Conservation (phyloP, 2,329 filamentous ascomycete genomes). For the Hansfordia pulvinata region DNA sequence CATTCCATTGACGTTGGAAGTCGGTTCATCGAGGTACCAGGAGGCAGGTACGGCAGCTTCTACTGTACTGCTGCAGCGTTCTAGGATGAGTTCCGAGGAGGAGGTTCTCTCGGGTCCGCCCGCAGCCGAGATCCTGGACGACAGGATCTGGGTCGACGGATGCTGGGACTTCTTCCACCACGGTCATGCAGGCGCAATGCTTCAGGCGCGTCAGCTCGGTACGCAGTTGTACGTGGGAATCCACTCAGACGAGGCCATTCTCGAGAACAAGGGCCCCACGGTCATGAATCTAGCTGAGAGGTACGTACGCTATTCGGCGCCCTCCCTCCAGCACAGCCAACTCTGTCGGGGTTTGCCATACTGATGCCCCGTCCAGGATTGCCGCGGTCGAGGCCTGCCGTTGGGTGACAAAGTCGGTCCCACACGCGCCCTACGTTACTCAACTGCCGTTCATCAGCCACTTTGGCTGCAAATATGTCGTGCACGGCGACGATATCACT, state of each 20-base stretch:
- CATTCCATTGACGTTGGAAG: too few relatives aligned
- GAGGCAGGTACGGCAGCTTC: too few relatives aligned
- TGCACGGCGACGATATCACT: conserved; percentile 94
- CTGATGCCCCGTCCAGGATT: conserved; percentile 54
- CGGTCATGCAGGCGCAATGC: conserved; percentile 91
- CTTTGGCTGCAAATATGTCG: conserved; percentile 90
- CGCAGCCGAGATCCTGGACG: conserved; percentile 42
- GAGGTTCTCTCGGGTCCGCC: conserved; percentile 18
- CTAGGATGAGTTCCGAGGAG: conserved; percentile 11
- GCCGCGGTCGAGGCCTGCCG: conserved; percentile 89
- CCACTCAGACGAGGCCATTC: conserved; percentile 89
- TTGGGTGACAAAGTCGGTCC: conserved; percentile 77
- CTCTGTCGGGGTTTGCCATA: conserved; percentile 1
- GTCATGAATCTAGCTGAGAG: conserved; percentile 92
- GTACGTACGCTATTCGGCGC: conserved; percentile 22
- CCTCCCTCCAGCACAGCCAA: neutral
- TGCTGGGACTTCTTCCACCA: conserved; percentile 99
- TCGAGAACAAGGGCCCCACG: conserved; percentile 94
- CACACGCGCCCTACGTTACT: conserved; percentile 87
- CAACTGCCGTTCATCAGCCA: conserved; percentile 87
- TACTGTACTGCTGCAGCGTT: too few relatives aligned
- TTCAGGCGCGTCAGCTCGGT: conserved; percentile 87
- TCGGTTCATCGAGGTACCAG: too few relatives aligned
- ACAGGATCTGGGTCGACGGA: conserved; percentile 93
- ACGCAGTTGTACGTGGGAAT: conserved; percentile 82